Percentiles rank a stretch among this genome's conserved stretches.
Evolutionary conservation across 129 eudicot species (phyloP).

Genomic region (Artemisia tridentata): DNA sequence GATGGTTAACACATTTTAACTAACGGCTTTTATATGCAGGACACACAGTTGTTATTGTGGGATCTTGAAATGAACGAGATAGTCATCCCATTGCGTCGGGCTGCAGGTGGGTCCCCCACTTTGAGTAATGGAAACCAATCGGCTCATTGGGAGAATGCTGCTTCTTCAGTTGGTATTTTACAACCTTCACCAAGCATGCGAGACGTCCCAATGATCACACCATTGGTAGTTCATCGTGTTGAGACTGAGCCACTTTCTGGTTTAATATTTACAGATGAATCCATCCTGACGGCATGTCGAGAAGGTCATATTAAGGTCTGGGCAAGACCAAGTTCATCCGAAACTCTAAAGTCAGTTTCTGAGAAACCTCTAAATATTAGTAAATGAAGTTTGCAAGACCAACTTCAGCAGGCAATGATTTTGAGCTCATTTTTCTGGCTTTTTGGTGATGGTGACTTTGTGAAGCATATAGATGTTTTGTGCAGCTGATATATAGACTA

Average conservation of each 20-base stretch:
- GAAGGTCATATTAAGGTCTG: constrained; percentile 18
- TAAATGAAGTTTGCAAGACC: neutral
- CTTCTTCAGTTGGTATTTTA: neutral
- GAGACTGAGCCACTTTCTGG: constrained; percentile 16
- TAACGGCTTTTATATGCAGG: neutral
- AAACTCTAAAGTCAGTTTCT: neutral
- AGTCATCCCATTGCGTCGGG: constrained; percentile 7
- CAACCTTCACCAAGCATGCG: constrained; percentile 18
- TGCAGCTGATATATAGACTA: constrained; percentile 9
- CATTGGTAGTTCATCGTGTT: constrained; percentile 10
- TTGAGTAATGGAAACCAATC: constrained; percentile 9
- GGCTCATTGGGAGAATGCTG: constrained; percentile 15
- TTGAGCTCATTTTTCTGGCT: neutral
- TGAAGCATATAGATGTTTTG: constrained; percentile 20
- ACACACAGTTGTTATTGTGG: constrained; percentile 9
- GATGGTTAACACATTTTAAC: neutral
- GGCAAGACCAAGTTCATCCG: neutral
- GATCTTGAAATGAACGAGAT: constrained; percentile 17
- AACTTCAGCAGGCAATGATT: constrained; percentile 5
- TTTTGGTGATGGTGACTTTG: constrained; percentile 10
- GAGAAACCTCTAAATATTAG: neutral
- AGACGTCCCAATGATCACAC: constrained; percentile 15
- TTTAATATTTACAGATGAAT: constrained; percentile 5
- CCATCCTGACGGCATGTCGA: constrained; percentile 7
- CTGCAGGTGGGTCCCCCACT: constrained; percentile 13